Conservation (phyloP, 75 land plant species). For the Larix kaempferi region DNA sequence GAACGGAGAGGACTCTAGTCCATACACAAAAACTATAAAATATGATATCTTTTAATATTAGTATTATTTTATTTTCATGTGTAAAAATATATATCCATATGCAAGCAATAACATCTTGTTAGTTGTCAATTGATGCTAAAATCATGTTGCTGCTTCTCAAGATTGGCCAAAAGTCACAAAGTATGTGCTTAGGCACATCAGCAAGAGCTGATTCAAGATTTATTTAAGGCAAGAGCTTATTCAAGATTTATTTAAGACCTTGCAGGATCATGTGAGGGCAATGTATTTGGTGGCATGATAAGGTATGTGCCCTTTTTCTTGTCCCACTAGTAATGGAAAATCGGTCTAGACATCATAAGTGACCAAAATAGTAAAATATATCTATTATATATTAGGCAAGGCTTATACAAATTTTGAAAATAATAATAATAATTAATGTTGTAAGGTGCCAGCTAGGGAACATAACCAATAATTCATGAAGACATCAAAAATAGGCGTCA, state of each 20-base stretch:
- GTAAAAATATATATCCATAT: too few relatives aligned
- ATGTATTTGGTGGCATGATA: constrained; percentile 83
- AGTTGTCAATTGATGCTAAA: neutral
- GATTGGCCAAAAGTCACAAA: constrained; percentile 97
- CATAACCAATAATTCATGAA: too few relatives aligned
- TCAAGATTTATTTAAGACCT: constrained; percentile 77
- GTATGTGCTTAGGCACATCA: constrained; percentile 90
- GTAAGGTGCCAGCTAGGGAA: too few relatives aligned
- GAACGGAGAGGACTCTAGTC: constrained; percentile 86
- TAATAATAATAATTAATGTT: too few relatives aligned
- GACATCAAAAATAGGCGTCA: too few relatives aligned
- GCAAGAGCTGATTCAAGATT: constrained; percentile 13
- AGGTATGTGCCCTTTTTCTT: constrained; percentile 21
- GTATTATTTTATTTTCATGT: too few relatives aligned
- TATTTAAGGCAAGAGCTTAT: constrained; percentile 62
- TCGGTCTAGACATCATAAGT: neutral
- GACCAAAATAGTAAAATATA: neutral
- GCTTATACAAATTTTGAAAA: too few relatives aligned
- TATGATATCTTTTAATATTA: too few relatives aligned
- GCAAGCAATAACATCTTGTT: too few relatives aligned
- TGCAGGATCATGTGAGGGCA: constrained; percentile 86
- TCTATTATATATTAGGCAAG: too few relatives aligned
- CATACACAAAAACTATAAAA: constrained; percentile 86
- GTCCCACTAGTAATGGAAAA: neutral
- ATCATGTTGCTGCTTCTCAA: constrained; percentile 90